phyloP scores from a whole-genome alignment of 139 green algal species.

The Chlamydomonas sp. region DNA sequence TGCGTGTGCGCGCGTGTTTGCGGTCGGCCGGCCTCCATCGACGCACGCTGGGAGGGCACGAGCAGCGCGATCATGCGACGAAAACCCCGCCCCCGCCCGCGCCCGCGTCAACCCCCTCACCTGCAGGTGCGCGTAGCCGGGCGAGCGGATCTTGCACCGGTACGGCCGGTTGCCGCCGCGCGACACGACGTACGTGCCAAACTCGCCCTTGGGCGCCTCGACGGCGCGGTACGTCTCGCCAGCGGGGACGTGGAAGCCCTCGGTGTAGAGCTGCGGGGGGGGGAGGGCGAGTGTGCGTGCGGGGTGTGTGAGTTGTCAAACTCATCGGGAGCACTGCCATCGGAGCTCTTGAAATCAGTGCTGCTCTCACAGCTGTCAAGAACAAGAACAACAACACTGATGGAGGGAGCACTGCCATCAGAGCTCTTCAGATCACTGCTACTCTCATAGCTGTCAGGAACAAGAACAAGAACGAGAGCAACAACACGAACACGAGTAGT shows the following conservation, averaged over 20 bases:
- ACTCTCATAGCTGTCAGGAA: too few species aligned
- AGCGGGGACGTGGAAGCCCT: constrained; percentile 54
- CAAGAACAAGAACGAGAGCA: too few species aligned
- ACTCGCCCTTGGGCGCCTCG: constrained; percentile 78
- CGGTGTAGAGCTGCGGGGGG: constrained; percentile 49
- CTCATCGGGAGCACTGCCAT: background rate
- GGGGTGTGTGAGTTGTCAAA: background rate
- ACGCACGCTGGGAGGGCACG: background rate
- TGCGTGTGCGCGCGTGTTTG: background rate
- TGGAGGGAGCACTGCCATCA: too few species aligned
- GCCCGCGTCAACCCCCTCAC: too few species aligned
- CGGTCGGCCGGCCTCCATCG: background rate
- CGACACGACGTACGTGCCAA: constrained; percentile 77
- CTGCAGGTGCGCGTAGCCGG: constrained; percentile 68
- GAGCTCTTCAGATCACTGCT: too few species aligned
- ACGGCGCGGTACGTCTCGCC: constrained; percentile 59
- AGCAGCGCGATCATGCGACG: too few species aligned
- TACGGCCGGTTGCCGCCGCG: constrained; percentile 74
- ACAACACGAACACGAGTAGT: too few species aligned
- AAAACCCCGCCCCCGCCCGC: too few species aligned
- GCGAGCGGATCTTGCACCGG: constrained; percentile 69
- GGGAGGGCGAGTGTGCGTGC: too few species aligned
- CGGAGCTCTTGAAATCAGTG: background rate
- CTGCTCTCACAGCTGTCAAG: background rate
- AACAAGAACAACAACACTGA: too few species aligned